phyloP scores from a whole-genome alignment of 139 green algal species.

The Chlamydomonas sp. region DNA sequence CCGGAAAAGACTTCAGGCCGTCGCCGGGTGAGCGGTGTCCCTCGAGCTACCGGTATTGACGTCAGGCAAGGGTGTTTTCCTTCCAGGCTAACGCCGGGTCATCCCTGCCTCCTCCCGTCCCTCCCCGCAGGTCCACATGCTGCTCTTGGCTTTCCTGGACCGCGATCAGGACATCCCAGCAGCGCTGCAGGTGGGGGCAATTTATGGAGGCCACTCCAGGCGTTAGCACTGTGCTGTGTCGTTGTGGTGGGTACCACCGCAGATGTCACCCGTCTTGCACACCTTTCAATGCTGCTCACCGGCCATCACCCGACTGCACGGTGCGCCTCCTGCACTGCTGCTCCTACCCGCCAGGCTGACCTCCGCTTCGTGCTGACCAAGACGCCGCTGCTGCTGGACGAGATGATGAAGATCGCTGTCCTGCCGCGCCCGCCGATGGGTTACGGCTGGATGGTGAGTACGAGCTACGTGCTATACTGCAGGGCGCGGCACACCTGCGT shows the following conservation, averaged over 20 bases:
- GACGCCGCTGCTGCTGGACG: constrained; percentile 75
- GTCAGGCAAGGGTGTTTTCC: too few species aligned
- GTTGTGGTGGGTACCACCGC: too few species aligned
- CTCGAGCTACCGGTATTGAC: too few species aligned
- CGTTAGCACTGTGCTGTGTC: not conserved
- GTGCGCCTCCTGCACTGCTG: too few species aligned
- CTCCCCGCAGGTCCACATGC: constrained; percentile 79
- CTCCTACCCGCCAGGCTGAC: constrained; percentile 55
- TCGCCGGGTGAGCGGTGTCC: too few species aligned
- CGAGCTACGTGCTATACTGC: not conserved
- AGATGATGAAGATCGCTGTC: constrained; percentile 83
- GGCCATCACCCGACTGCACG: too few species aligned
- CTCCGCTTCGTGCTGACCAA: constrained; percentile 79
- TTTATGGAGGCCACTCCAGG: not conserved
- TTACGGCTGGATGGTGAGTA: constrained; percentile 76
- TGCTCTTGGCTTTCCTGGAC: constrained; percentile 85
- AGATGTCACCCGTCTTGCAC: too few species aligned
- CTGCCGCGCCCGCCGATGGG: constrained; percentile 60
- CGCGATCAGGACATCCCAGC: constrained; percentile 63
- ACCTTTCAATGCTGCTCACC: too few species aligned
- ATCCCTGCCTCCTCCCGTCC: not conserved
- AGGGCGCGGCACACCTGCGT: too few species aligned
- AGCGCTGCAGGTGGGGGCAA: constrained; percentile 50
- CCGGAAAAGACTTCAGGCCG: not conserved
- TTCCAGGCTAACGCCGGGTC: too few species aligned